Base-by-base conservation (phyloP, 163 green algal species). In the Chloromonas sp. region DNA sequence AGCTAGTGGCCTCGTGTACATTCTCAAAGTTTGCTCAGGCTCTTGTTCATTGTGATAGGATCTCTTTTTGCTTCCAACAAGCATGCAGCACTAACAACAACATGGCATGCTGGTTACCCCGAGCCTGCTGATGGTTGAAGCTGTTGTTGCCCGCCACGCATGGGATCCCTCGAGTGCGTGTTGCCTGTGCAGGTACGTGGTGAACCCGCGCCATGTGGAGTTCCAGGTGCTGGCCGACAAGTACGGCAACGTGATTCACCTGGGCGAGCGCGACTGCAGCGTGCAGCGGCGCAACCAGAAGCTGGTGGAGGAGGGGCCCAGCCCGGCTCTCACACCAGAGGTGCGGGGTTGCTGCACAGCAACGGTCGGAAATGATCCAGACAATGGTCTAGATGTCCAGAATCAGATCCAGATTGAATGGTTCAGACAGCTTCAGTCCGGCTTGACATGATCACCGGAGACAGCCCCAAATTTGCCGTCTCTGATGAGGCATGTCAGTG, bases 151-250 rank as follows among this genome's bases (percentile, higher is more conserved):
- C 66, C 66, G 5, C 5, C 66, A 11, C 66, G 66, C 66, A 74
- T 74, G 66, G 5, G 5, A 5, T 5, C 66, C 66, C 66, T 74
- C 66, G 13, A 3, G 74, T 80, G 74, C 15, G 74, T 80, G 74
- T n/a, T 11, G 2, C 14, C 15, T 80, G 5, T 80, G 74, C 78
- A 82, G 78, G 14, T 97, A 92, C 87, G 91, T 99, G 36, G 85
- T 93, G 71, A 95, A 98, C 92, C 96, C 96, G 0, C 93, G 96
- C 78, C 96, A 98, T 92, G 98, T 98, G 80, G 96, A 98, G 91
- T 98, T 98, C 93, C 96, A 98, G 94, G 95, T 99, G 66, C 91
- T 99, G 83, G 93, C 91, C 13, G 96, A 99, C 93, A 97, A 97
- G 92, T 91, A 96, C 84, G 96, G 96, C 88, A 99, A 99, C 86